These are phyloP conservation scores for Cucurbita ficifolia DNA, from an alignment of 306 rosid genomes.

Conservation along the genomic window DNA sequence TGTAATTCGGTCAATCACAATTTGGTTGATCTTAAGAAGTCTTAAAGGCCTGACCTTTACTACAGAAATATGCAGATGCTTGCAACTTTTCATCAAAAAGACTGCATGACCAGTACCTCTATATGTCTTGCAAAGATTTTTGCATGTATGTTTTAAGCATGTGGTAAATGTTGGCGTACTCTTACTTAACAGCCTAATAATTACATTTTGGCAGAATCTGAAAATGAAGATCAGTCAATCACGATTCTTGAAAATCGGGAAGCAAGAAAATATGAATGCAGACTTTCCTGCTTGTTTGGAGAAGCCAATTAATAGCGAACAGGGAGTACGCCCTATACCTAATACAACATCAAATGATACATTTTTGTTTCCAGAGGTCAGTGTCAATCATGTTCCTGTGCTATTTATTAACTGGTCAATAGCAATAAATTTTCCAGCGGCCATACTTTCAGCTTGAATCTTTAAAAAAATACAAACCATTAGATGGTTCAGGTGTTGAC, in stretches of 20 bases:
- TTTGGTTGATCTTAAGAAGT: background rate
- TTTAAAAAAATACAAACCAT: background rate
- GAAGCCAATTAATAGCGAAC: slow-evolving; percentile 28
- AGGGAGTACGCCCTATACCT: slow-evolving; percentile 18
- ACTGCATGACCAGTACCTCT: background rate
- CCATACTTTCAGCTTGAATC: background rate
- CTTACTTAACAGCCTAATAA: slow-evolving; percentile 13
- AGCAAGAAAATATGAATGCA: slow-evolving; percentile 32
- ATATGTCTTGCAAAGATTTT: background rate
- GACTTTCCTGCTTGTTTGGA: slow-evolving; percentile 69
- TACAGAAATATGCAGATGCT: background rate
- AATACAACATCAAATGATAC: slow-evolving; percentile 31
- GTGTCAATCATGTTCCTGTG: slow-evolving; percentile 15
- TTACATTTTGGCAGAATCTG: slow-evolving; percentile 47
- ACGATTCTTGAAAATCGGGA: slow-evolving; percentile 62
- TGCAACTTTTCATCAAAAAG: background rate
- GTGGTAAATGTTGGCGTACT: background rate
- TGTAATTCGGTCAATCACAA: background rate
- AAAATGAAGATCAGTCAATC: slow-evolving; percentile 89
- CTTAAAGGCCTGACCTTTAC: background rate
- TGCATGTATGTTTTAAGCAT: background rate
- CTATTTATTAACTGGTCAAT: background rate
- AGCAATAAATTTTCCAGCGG: background rate
- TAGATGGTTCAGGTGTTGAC: background rate
- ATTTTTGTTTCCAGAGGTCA: slow-evolving; percentile 77